These are phyloP conservation scores for Cymbidium sinense DNA, from an alignment of 106 monocot species.

Conservation along the genomic window DNA sequence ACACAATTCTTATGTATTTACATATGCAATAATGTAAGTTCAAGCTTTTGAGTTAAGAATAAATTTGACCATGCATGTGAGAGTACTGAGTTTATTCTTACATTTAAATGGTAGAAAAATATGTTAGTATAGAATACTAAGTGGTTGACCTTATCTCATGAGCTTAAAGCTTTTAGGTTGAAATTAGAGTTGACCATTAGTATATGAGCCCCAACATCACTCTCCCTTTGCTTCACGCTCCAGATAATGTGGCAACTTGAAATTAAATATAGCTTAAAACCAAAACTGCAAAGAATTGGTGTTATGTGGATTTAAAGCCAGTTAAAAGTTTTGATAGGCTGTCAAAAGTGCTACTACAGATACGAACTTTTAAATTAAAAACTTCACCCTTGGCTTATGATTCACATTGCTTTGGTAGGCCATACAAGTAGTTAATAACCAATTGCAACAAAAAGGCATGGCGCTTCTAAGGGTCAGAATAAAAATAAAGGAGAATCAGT, in stretches of 20 bases:
- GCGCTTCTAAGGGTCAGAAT: neutral
- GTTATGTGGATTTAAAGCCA: neutral
- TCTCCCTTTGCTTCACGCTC: neutral
- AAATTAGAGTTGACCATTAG: neutral
- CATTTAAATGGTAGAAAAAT: neutral
- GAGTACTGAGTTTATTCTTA: neutral
- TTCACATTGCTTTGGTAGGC: neutral
- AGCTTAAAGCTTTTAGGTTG: neutral
- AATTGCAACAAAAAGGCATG: conserved; percentile 1
- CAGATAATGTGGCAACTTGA: neutral
- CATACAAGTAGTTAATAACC: neutral
- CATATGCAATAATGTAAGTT: no score
- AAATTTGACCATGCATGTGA: no score
- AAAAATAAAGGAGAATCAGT: neutral
- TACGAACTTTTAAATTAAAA: neutral
- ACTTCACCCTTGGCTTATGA: neutral
- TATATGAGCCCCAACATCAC: neutral
- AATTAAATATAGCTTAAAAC: neutral
- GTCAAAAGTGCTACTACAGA: neutral
- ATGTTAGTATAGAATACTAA: neutral
- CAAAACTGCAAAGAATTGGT: neutral
- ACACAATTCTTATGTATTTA: no score
- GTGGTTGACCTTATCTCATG: neutral
- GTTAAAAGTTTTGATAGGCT: no score
- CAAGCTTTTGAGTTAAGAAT: no score